Evolutionary conservation across 352 stramenopile genomes (phyloP), one percentile per base, ranked within the genome.

Genomic region (Phytophthora macrochlamydospora): DNA sequence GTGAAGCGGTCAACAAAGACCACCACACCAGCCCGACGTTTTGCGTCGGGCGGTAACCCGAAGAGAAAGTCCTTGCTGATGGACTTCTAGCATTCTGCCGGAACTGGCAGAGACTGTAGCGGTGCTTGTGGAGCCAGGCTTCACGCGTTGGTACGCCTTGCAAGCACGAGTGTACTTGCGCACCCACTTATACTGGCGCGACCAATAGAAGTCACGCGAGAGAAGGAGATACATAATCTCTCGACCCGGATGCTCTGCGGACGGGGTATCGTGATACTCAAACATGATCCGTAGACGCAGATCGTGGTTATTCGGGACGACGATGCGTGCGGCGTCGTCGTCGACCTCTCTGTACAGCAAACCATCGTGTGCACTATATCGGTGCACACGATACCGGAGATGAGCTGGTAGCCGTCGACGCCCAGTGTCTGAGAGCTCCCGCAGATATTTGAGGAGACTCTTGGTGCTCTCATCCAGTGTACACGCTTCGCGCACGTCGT

Each of bases 11-110:
- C 53, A 13, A 73, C 69, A 40, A 64, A 73, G 12, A 71, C 60
- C 7, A 73, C 12, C 2, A 66, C 49, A n/a, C 54, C 62, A 4
- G 46, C 62, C 11, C 32, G 30, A 7, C 56, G 7, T 11, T 32
- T 9, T 7, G 7, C 3, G 31, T 72, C 44, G 28, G 12, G 30
- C 31, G 58, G 57, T 43, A 72, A 35, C 1, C 51, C 49, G 24
- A 72, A 69, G 31, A 69, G 33, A 33, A 71, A 74, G 62, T 78
- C 65, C 65, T 71, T 63, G 7, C 30, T 53, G 1, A 76, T 42
- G 32, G 53, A 62, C 38, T 73, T 2, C 63, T 55, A 69, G 11
- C 32, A 56, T 4, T 54, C 45, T 8, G 52, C 38, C n/a, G 61
- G 6, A 2, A 69, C 24, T 18, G 53, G 42, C n/a, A 69, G 51